Evolutionary conservation across 495 filamentous ascomycete species (phyloP), one percentile per base, ranked within the genome.

Genomic region (Talaromyces stipitatus): DNA sequence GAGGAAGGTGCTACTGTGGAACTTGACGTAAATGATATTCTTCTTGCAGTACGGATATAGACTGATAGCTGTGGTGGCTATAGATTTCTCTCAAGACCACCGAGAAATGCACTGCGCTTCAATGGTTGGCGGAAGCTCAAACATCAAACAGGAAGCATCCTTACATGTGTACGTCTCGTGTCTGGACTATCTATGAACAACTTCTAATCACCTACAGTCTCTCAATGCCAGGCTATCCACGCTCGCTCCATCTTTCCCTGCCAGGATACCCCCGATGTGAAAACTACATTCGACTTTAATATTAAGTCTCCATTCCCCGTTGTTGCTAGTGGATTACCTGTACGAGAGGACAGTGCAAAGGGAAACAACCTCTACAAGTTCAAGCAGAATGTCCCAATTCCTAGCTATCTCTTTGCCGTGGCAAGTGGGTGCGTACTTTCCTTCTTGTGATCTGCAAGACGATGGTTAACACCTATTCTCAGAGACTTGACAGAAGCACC

Each of bases 161-260:
- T 7, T 97, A 96, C 67, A 94, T 97, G 85, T 97, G 82, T 84
- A 74, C 61, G 78, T 68, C n/a, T 48, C 12, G 20, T 29, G 20
- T 28, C 12, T 22, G 29, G 3, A 7, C 55, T 18, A 36, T 14
- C 11, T 36, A 2, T 14, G 5, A 32, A 36, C 32, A 3, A 36
- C n/a, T 4, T 18, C 36, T 41, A 18, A 41, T 9, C 36, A 41
- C 18, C 9, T 43, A 8, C 54, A 84, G 81, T 96, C 78, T 92
- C 89, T 33, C 92, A 97, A 82, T 96, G 91, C 70, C 92, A 98
- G 75, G 91, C 92, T 36, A 98, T 98, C 61, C 89, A 97, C 62
- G 89, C 88, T 24, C 82, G 92, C 50, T 95, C 90, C 22, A 79
- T 97, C 54, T 96, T 96, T 69, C 94, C 94, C 11, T 97, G 91